Evolutionary conservation across 164 flowering plant species (phyloP), one percentile per base, ranked within the genome.

Genomic region (Cinnamomum micranthum): DNA sequence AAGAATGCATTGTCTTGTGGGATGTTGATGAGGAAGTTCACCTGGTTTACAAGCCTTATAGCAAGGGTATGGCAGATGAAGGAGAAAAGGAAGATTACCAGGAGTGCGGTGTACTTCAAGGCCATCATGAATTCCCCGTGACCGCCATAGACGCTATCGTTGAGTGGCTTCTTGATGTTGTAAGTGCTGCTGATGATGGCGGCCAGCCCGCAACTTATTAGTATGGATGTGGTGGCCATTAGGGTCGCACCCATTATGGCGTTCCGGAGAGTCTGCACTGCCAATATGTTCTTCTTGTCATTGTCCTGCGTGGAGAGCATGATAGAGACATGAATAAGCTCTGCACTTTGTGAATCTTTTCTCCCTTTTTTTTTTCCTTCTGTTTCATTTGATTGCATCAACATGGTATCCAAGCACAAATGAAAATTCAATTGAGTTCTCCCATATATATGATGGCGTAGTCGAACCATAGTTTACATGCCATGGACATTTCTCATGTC

Each of bases 171-270:
- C 81, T 95, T 95, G 9, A 95, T 77, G 76, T 92, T 90, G 82
- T 92, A 92, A 0, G 98, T 91, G 88, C 98, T 95, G 85, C 97
- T 95, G 19, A 93, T 80, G 6, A 95, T 85, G 0, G 98, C 98
- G 0, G 98, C 99, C 6, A 95, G 76, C 27, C 97, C 98, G 0
- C 89, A 80, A 73, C 88, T 84, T 4, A 95, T 85, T n/a, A 95
- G 92, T 78, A 95, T 86, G 0, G 98, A 88, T 0, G 97, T 92
- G 1, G 98, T 92, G 60, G 99, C 99, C 97, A 95, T 93, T 23
- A 93, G 77, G 14, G 98, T 93, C 20, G 98, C 85, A 22, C 97
- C 99, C 98, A 95, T 95, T 35, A 95, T 92, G 58, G 86, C 75
- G 84, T 95, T 95, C 27, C 99, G 77, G 0, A 95, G 84, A 0